A percentile compares a stretch with the other conserved stretches of the same genome.
Evolutionary conservation across 164 flowering plant species (phyloP).

Genomic region (Santalum album): DNA sequence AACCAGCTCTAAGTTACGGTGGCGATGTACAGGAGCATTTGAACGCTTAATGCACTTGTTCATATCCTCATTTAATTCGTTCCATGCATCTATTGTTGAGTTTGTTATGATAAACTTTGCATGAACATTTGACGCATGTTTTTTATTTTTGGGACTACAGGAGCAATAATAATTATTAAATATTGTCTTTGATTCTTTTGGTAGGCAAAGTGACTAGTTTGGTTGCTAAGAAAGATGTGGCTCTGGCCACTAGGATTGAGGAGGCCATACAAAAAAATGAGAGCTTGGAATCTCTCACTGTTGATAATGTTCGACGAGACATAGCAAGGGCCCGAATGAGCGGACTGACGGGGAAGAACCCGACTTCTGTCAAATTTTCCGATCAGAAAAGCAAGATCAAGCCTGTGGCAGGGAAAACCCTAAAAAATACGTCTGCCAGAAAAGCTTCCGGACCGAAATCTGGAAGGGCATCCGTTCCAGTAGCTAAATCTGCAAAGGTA

Average conservation of each 20-base stretch:
- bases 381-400: slow-evolving; percentile 21
- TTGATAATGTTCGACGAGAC: slow-evolving; percentile 51
- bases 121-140: neutral
- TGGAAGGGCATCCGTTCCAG: slow-evolving; percentile 10
- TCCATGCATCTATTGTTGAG: no score
- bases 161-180: no score
- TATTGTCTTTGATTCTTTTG: slow-evolving; percentile 7
- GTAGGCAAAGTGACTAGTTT: slow-evolving; percentile 94
- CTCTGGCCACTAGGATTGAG: slow-evolving; percentile 65
- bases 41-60: no score
- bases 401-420: slow-evolving; percentile 14
- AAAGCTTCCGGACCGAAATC: slow-evolving; percentile 14
- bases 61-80: no score
- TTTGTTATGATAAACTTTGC: no score
- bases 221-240: slow-evolving; percentile 56
- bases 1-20: no score
- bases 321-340: slow-evolving; percentile 30
- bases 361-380: slow-evolving; percentile 19
- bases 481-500: slow-evolving; percentile 24
- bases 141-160: neutral
- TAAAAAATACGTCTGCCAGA: slow-evolving; percentile 15
- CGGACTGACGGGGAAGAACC: slow-evolving; percentile 30
- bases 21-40: no score
- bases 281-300: slow-evolving; percentile 77
- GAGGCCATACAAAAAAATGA: slow-evolving; percentile 87